A percentile compares a stretch with the other conserved stretches of the same genome.
Conservation (phyloP, 352 stramenopile species). For the Globisporangium acanthophoron region DNA sequence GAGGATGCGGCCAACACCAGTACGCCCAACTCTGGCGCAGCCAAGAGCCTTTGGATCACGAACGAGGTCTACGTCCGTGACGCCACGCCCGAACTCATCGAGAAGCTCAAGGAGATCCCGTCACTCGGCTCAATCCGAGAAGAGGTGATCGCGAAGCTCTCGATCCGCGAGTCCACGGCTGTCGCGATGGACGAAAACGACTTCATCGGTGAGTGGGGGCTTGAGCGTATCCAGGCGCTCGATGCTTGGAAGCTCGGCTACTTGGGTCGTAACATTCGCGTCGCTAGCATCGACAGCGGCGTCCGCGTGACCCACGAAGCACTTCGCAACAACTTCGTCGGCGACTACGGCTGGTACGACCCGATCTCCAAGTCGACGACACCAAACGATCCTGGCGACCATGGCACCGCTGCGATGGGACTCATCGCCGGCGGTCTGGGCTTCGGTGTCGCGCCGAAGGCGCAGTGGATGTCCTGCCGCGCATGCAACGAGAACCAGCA, state of each 20-base stretch:
- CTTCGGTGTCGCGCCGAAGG: slow-evolving; percentile 30
- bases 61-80: slow-evolving; percentile 35
- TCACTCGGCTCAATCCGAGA: slow-evolving; percentile 23
- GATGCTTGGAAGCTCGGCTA: slow-evolving; percentile 31
- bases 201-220: slow-evolving; percentile 28
- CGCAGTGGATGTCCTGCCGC: slow-evolving; percentile 39
- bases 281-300: slow-evolving; percentile 44
- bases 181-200: slow-evolving; percentile 12
- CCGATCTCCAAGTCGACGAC: slow-evolving; percentile 19
- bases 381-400: slow-evolving; percentile 29
- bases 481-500: slow-evolving; percentile 22
- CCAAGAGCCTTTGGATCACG: slow-evolving; percentile 46
- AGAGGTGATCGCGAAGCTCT: slow-evolving; percentile 18
- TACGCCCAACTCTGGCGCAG: slow-evolving; percentile 1
- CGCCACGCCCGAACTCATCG: slow-evolving; percentile 27
- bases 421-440: slow-evolving; percentile 21
- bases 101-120: slow-evolving; percentile 23
- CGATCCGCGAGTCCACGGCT: slow-evolving; percentile 7
- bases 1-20: slow-evolving; percentile 10
- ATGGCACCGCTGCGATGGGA: slow-evolving; percentile 33
- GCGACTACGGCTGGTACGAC: slow-evolving; percentile 50
- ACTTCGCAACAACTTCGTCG: slow-evolving; percentile 26
- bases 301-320: slow-evolving; percentile 29
- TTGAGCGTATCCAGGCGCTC: slow-evolving; percentile 32
- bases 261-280: slow-evolving; percentile 29